These are phyloP conservation scores for Limnanthes douglasii DNA, from an alignment of 345 rosid genomes.

Conservation along the genomic window DNA sequence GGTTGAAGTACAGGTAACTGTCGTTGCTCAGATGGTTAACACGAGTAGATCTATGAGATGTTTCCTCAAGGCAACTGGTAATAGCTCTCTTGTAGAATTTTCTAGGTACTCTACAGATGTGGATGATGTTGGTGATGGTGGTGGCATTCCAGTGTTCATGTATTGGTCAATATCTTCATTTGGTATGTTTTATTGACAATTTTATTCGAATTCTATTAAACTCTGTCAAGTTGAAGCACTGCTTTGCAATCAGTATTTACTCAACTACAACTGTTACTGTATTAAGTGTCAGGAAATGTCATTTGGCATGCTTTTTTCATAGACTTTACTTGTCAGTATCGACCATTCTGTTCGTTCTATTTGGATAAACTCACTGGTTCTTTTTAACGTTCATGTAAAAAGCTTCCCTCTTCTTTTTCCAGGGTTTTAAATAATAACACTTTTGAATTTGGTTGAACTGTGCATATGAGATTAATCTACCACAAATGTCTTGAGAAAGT, in stretches of 20 bases:
- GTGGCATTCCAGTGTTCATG: conserved; percentile 48
- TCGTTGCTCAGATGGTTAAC: conserved; percentile 43
- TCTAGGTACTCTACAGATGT: conserved; percentile 28
- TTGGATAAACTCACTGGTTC: too few relatives aligned
- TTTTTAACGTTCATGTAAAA: too few relatives aligned
- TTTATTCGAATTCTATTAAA: too few relatives aligned
- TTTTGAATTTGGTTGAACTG: too few relatives aligned
- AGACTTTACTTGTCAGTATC: too few relatives aligned
- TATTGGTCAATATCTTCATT: conserved; percentile 42
- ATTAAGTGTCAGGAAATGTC: too few relatives aligned
- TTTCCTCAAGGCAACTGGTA: conserved; percentile 26
- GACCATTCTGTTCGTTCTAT: too few relatives aligned
- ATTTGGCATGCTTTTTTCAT: too few relatives aligned
- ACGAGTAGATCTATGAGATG: conserved; percentile 52
- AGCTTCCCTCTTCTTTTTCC: background rate
- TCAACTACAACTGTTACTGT: too few relatives aligned
- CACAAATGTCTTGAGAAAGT: background rate
- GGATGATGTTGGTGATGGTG: conserved; percentile 61
- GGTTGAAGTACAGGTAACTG: conserved; percentile 29
- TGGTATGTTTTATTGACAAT: conserved; percentile 27
- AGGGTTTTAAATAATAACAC: background rate
- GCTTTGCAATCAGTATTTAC: too few relatives aligned
- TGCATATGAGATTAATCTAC: background rate
- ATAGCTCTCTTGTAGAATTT: conserved; percentile 49
- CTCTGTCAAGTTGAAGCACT: too few relatives aligned